Base-by-base conservation (phyloP, 2,329 filamentous ascomycete species). In the Fusarium protoensiforme region DNA sequence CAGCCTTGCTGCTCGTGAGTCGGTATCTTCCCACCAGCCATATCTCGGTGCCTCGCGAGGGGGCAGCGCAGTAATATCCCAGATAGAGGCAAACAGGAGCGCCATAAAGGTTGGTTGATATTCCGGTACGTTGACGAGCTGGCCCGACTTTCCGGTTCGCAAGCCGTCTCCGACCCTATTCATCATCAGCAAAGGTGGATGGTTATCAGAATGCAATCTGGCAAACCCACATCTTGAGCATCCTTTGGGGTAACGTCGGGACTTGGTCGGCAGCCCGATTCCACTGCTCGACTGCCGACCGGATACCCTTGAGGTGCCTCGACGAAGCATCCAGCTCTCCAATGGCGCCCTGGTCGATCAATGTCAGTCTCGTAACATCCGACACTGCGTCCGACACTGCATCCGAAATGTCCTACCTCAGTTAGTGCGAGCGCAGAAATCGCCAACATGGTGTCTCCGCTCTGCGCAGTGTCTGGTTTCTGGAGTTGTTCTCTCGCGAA, bases 31-130 rank as follows among this genome's bases (percentile, higher is more conserved):
- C 81, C 81, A 82, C 81, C 81, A 82, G 54, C 81, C 81, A 65
- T 82, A 82, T 69, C 69, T 77, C 11, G 81, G 81, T 35, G 81
- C 81, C 65, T 81, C 78, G 46, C 79, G 75, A 7, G 81, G 81
- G 11, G 81, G 81, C 16, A 82, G 67, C 38, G 78, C 78, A 22
- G 77, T 79, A 35, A 82, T 79, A 41, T 85, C 84, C 78, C 84
- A 84, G 41, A 85, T 80, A 20, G 84, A 84, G 16, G 84, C 83
- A 66, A 84, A 83, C 6, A 85, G 77, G n/a, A 86, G 75, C 38
- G 84, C 84, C 72, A 85, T 84, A 59, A 85, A 82, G 54, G 84
- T 83, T 31, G 84, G 84, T 78, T 85, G 84, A 66, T 84, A 85
- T 43, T 84, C 81, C 29, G 80, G 79, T 31, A 82, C 79, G 68